Base-by-base conservation (phyloP, 305 asterid genomes). In the Solanum hybrid region DNA sequence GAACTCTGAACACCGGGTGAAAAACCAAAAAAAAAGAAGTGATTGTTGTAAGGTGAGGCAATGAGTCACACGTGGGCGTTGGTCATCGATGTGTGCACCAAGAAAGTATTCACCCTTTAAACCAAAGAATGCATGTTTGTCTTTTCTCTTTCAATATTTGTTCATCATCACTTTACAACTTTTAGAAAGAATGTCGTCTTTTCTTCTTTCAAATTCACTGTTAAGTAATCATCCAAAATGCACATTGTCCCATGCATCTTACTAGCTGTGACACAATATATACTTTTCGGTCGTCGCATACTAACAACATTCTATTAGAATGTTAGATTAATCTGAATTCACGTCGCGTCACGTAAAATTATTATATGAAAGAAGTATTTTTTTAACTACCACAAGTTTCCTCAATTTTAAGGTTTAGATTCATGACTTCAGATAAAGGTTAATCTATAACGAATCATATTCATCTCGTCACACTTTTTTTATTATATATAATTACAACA, bases 221-320 rank as follows among this genome's bases (percentile, higher is more conserved):
- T 83, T 37, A 24, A n/a, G 18, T 24, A 11, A 89, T 87, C 87
- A 78, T 90, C 89, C 69, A 6, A 87, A 88, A 89, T 73, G 89
- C 94, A 94, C 93, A 75, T 83, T 36, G 51, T 90, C 92, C 94
- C 90, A 92, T 89, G 75, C 76, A 69, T 26, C 76, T 20, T 40
- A 89, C 92, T 51, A 16, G 67, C 22, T 16, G n/a, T 93, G 90
- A 92, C 76, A 94, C 95, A 92, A 93, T 86, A 46, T 81, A 24
- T 64, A 64, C 88, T 88, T 94, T 90, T 88, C 82, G 86, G 80
- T 90, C 83, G 3, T 51, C 64, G 3, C 64, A 51, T 8, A 46
- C 64, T 51, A 16, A 16, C 4, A 57, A 67, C 29, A n/a, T 67
- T 67, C 13, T n/a, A n/a, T n/a, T n/a, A 4, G 0, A 3, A 9